Conservation (phyloP, 768 basidiomycete species). For the Sistotremastrum suecicum region DNA sequence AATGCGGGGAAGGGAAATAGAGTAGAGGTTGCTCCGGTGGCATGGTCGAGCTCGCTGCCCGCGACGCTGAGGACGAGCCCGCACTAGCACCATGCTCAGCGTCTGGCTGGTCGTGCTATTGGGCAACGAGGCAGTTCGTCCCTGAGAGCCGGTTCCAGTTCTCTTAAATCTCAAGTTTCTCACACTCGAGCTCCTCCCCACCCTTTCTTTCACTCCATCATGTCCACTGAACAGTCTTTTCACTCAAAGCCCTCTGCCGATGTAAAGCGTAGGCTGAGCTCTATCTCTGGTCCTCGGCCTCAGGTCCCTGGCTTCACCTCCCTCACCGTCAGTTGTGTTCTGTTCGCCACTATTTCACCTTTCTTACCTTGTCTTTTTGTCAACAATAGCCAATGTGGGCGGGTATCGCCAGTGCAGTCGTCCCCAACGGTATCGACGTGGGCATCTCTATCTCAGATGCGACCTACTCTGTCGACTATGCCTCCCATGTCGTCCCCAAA, state of each 20-base stretch:
- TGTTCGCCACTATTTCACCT: background rate
- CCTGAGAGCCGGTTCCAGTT: constrained; percentile 1
- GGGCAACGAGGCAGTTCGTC: constrained; percentile 1
- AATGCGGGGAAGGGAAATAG: too few species aligned
- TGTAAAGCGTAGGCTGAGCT: constrained; percentile 56
- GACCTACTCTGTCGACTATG: constrained; percentile 71
- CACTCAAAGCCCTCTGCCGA: constrained; percentile 49
- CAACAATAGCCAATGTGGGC: constrained; percentile 71
- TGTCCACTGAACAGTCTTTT: constrained; percentile 43
- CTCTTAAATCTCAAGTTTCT: background rate
- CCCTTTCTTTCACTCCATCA: constrained; percentile 21
- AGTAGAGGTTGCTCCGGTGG: too few species aligned
- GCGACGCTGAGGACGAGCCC: too few species aligned
- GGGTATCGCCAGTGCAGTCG: constrained; percentile 51
- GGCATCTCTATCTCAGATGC: constrained; percentile 75
- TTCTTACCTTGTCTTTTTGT: constrained; percentile 7
- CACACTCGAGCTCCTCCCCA: background rate
- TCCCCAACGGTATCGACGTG: constrained; percentile 55
- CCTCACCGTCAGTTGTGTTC: constrained; percentile 38
- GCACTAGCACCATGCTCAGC: too few species aligned
- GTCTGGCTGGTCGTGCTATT: too few species aligned
- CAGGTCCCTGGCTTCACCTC: constrained; percentile 43
- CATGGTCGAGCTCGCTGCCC: too few species aligned
- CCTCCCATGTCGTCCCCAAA: constrained; percentile 43
- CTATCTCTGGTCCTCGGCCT: constrained; percentile 34